phyloP scores from a whole-genome alignment of 257 asterid species.

The Echium plantagineum region DNA sequence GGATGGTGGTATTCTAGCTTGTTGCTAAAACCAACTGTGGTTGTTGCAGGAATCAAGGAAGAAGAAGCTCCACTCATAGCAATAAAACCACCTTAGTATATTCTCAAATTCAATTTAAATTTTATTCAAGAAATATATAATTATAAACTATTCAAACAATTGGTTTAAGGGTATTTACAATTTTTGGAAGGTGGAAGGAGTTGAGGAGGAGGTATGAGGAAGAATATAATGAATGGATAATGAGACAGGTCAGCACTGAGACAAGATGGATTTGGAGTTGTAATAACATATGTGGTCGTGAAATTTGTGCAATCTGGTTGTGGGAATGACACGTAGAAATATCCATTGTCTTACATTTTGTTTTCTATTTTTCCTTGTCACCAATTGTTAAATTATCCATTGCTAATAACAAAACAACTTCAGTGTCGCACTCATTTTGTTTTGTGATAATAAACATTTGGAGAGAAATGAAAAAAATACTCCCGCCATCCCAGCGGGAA shows the following conservation, averaged over 20 bases:
- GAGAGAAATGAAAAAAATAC: no score
- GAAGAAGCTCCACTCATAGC: not conserved
- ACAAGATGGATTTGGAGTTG: not conserved
- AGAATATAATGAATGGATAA: not conserved
- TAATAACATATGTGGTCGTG: not conserved
- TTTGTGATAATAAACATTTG: no score
- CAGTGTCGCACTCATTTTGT: no score
- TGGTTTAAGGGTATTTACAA: not conserved
- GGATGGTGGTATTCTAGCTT: not conserved
- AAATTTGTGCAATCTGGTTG: not conserved
- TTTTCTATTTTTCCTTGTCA: not conserved
- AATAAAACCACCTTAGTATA: no score
- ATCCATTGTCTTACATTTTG: conserved; percentile 3
- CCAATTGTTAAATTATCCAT: not conserved
- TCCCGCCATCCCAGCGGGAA: no score
- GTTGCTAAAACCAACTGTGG: not conserved
- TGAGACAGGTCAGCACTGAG: conserved; percentile 1
- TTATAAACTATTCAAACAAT: not conserved
- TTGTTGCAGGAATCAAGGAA: not conserved
- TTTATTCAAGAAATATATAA: not conserved
- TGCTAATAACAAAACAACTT: not conserved
- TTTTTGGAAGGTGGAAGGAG: not conserved
- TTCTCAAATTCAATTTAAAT: no score
- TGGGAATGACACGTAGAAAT: not conserved
- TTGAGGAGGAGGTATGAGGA: no score